Evolutionary conservation across 768 basidiomycete genomes (phyloP), one percentile per base, ranked within the genome.

Genomic region (Suillus cothurnatus): DNA sequence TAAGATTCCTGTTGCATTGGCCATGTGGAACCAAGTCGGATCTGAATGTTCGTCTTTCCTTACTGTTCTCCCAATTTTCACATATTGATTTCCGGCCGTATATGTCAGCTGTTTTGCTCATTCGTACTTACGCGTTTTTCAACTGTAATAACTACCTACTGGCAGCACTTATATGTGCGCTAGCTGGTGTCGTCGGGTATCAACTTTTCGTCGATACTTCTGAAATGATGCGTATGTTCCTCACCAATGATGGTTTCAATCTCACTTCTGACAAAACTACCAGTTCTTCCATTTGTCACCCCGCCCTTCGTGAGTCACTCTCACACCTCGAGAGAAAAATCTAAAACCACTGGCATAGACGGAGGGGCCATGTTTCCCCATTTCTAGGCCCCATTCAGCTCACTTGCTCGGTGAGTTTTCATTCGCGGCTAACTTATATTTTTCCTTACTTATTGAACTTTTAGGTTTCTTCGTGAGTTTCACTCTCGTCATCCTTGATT

Each of bases 1-100:
- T 23, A 67, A 93, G 91, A 86, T 92, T 61, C 92, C 92, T 6
- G 92, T 93, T 64, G 88, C 88, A 7, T 82, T 93, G 58, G 91
- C 91, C 21, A 89, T 92, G 87, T 93, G 91, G 91, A 93, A 93
- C 71, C 92, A 93, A 84, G 90, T 92, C 62, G 88, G 89, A 53
- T 90, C 91, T 56, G 90, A 93, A 80, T 88, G 90, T 88, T 67
- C 66, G 82, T 78, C 60, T 19, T 45, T 50, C 12, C 31, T 31
- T 59, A 19, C 38, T 39, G 52, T 31, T 39, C 53, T 56, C 23
- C 34, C 23, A 14, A 6, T 12, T 50, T 36, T 38, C 59, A 19
- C 8, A 23, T 52, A 15, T 61, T 69, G 32, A 71, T 64, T 55
- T 38, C 66, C 43, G 36, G 38, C 62, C 49, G 69, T 64, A 7